A percentile compares a stretch with the other conserved stretches of the same genome.
These are phyloP conservation scores for Vaccinium myrtillus DNA, from an alignment of 148 eudicot species.

Conservation along the genomic window DNA sequence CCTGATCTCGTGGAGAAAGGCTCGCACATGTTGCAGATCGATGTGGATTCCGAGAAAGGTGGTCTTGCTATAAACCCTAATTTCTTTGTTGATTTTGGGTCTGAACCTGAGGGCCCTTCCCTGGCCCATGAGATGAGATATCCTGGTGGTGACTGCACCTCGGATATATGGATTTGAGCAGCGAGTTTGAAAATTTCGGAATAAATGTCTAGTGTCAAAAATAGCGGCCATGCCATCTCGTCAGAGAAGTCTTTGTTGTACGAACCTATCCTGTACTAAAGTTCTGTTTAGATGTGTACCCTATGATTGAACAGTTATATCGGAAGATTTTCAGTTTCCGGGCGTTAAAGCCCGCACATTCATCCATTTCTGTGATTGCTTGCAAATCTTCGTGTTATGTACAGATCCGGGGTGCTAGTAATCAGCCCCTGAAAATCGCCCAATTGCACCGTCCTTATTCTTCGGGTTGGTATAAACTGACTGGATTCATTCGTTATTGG, in stretches of 20 bases:
- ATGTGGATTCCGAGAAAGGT: constrained; percentile 85
- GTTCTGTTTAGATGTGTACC: background rate
- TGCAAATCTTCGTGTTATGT: background rate
- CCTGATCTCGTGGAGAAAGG: constrained; percentile 86
- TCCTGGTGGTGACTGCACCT: constrained; percentile 99
- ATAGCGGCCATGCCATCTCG: background rate
- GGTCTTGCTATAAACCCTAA: constrained; percentile 76
- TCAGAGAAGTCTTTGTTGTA: background rate
- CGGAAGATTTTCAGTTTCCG: background rate
- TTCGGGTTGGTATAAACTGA: background rate
- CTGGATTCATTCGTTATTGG: background rate
- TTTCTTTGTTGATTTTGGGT: constrained; percentile 87
- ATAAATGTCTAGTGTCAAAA: background rate
- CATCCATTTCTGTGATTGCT: background rate
- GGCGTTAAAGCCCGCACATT: background rate
- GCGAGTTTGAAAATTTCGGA: background rate
- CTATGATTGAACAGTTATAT: background rate
- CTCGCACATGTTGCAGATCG: constrained; percentile 85
- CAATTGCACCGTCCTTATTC: background rate
- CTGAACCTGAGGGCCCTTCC: constrained; percentile 92
- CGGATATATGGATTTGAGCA: constrained; percentile 83
- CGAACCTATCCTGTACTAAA: background rate
- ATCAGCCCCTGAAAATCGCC: too few species aligned
- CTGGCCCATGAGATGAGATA: constrained; percentile 98
- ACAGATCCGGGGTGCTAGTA: too few species aligned